Conservation (phyloP, 805 yeast species). For the Tetrapisispora namnaoensis region DNA sequence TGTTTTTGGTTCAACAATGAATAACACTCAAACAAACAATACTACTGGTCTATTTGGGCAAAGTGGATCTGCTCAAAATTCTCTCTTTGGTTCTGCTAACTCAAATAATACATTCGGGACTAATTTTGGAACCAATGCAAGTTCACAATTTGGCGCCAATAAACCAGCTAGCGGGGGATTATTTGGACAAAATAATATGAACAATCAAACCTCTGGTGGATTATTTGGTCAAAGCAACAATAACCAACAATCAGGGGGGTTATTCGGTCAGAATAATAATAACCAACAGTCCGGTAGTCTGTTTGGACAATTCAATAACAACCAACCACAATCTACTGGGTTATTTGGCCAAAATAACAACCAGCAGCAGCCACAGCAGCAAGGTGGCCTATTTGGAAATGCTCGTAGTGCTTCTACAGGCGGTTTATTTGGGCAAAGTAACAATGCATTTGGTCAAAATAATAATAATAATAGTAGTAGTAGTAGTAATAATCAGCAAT, state of each 20-base stretch:
- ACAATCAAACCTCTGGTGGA: slow-evolving; percentile 22
- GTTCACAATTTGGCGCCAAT: slow-evolving; percentile 34
- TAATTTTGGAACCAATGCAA: slow-evolving; percentile 17
- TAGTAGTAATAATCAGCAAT: slow-evolving; percentile 17
- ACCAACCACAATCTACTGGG: slow-evolving; percentile 11
- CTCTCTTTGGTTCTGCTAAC: slow-evolving; percentile 14
- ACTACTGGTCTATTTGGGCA: slow-evolving; percentile 5
- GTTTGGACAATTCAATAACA: slow-evolving; percentile 20
- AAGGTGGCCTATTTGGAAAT: slow-evolving; percentile 16
- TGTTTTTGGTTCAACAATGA: slow-evolving; percentile 10
- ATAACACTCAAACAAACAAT: slow-evolving; percentile 6
- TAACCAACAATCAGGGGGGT: slow-evolving; percentile 26
- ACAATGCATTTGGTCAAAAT: slow-evolving; percentile 30
- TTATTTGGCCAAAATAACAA: slow-evolving; percentile 12
- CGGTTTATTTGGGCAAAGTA: slow-evolving; percentile 21
- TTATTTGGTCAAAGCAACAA: slow-evolving; percentile 14
- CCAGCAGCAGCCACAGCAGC: not conserved
- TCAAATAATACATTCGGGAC: slow-evolving; percentile 10
- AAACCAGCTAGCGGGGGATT: slow-evolving; percentile 21
- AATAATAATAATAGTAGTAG: slow-evolving; percentile 7
- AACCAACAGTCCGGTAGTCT: slow-evolving; percentile 20
- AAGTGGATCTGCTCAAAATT: not conserved
- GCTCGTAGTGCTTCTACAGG: slow-evolving; percentile 7
- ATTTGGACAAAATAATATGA: slow-evolving; percentile 17
- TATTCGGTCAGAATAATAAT: slow-evolving; percentile 28